These are phyloP conservation scores for Podaxis sp. DNA, from an alignment of 768 basidiomycete genomes.

Conservation along the genomic window DNA sequence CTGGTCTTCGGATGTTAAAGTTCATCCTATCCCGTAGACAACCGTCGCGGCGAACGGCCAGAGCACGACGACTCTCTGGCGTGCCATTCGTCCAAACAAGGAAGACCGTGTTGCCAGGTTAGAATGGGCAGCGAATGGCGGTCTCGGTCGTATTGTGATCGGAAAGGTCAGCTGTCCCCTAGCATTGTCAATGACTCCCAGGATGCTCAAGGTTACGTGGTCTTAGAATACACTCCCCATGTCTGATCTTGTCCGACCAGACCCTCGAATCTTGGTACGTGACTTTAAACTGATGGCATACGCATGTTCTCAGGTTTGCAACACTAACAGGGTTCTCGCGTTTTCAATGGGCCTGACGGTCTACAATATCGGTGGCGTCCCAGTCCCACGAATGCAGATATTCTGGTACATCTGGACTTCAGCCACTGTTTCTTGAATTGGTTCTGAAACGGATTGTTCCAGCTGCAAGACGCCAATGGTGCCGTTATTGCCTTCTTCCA, in stretches of 20 bases:
- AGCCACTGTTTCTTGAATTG: slow-evolving; percentile 17
- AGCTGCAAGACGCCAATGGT: slow-evolving; percentile 74
- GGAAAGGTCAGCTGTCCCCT: slow-evolving; percentile 59
- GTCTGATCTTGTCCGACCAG: slow-evolving; percentile 77
- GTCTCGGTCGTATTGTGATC: slow-evolving; percentile 81
- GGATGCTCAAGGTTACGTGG: slow-evolving; percentile 26
- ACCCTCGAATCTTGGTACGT: slow-evolving; percentile 60
- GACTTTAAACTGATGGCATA: slow-evolving; percentile 11
- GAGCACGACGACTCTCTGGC: slow-evolving; percentile 76
- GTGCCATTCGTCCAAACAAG: slow-evolving; percentile 78
- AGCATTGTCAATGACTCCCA: slow-evolving; percentile 18
- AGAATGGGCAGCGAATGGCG: slow-evolving; percentile 82
- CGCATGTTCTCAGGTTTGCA: slow-evolving; percentile 11
- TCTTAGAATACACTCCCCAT: slow-evolving; percentile 73
- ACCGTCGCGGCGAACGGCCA: slow-evolving; percentile 59
- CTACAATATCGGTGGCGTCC: slow-evolving; percentile 79
- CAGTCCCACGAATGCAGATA: slow-evolving; percentile 52
- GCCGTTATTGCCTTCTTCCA: slow-evolving; percentile 79
- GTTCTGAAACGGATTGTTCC: slow-evolving; percentile 21
- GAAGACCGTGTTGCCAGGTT: slow-evolving; percentile 88
- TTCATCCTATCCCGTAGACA: slow-evolving; percentile 50
- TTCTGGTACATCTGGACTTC: slow-evolving; percentile 46
- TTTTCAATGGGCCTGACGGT: slow-evolving; percentile 84
- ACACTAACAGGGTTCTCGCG: slow-evolving; percentile 50
- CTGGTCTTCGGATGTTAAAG: neutral